phyloP scores from a whole-genome alignment of 306 rosid species.

The Quercus parvula region DNA sequence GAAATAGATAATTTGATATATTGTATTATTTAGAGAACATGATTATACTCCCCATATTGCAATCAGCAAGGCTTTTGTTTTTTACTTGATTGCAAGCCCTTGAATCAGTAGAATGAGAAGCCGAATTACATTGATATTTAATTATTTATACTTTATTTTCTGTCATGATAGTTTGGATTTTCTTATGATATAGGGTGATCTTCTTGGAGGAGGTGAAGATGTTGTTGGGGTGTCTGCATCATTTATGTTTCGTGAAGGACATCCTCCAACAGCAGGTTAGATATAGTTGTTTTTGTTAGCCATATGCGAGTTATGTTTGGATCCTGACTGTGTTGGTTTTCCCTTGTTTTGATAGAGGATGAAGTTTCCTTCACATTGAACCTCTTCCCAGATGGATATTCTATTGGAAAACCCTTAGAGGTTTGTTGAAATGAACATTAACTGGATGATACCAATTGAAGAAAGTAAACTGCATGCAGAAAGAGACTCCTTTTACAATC shows the following conservation, averaged over 20 bases:
- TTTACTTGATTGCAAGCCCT: background rate
- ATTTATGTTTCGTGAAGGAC: slow-evolving; percentile 36
- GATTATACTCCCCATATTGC: background rate
- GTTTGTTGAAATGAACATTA: slow-evolving; percentile 47
- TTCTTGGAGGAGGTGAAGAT: slow-evolving; percentile 41
- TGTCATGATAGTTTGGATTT: slow-evolving; percentile 20
- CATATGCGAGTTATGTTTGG: slow-evolving; percentile 3
- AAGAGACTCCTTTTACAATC: slow-evolving; percentile 3
- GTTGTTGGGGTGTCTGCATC: slow-evolving; percentile 32
- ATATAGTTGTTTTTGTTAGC: slow-evolving; percentile 2
- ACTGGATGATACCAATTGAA: slow-evolving; percentile 5
- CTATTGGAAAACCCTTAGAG: slow-evolving; percentile 78
- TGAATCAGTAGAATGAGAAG: slow-evolving; percentile 1
- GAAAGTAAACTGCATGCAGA: slow-evolving; percentile 1
- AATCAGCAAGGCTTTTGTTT: background rate
- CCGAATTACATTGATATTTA: slow-evolving; percentile 4
- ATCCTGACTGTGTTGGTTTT: slow-evolving; percentile 24
- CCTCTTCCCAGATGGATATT: slow-evolving; percentile 86
- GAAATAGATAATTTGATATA: background rate
- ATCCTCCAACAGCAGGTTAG: slow-evolving; percentile 41
- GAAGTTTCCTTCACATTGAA: slow-evolving; percentile 82
- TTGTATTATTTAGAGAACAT: background rate
- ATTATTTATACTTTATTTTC: slow-evolving; percentile 11
- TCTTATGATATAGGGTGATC: slow-evolving; percentile 39
- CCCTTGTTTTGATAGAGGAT: slow-evolving; percentile 48